phyloP scores from a whole-genome alignment of 1,139 yeast genomes.

The Hansenula anomala region DNA sequence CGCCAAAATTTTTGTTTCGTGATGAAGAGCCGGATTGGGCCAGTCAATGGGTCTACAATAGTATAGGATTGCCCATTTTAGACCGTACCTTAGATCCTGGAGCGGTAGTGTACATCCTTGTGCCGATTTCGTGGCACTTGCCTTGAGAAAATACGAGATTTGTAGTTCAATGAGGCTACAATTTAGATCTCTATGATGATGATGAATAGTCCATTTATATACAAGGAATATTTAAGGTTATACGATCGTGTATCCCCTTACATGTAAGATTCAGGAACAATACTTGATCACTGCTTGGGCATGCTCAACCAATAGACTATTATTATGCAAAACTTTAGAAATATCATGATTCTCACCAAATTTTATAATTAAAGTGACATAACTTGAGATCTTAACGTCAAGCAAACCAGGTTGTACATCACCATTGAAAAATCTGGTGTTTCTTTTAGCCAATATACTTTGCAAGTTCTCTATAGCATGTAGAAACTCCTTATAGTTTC shows the following conservation, averaged over 20 bases:
- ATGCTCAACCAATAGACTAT: not conserved
- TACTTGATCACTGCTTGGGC: not conserved
- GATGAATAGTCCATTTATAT: not conserved
- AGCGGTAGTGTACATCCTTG: too few species aligned
- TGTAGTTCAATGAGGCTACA: too few species aligned
- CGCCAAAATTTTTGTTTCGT: too few species aligned
- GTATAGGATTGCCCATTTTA: too few species aligned
- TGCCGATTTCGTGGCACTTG: too few species aligned
- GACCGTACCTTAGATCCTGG: too few species aligned
- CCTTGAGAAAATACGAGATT: too few species aligned
- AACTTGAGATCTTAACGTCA: conserved; percentile 20
- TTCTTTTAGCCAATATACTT: conserved; percentile 7
- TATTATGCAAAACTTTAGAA: not conserved
- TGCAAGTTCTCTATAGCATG: conserved; percentile 14
- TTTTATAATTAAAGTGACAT: conserved; percentile 8
- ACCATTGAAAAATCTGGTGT: conserved; percentile 10
- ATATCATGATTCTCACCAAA: not conserved
- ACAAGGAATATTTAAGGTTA: not conserved
- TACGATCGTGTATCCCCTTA: too few species aligned
- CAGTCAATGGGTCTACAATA: too few species aligned
- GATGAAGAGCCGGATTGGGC: too few species aligned
- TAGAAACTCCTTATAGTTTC: conserved; percentile 11
- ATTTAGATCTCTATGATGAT: too few species aligned
- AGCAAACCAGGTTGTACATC: conserved; percentile 14
- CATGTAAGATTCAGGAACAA: not conserved